Base-by-base conservation (phyloP, 2,329 filamentous ascomycete genomes). In the Beauveria brongniartii region DNA sequence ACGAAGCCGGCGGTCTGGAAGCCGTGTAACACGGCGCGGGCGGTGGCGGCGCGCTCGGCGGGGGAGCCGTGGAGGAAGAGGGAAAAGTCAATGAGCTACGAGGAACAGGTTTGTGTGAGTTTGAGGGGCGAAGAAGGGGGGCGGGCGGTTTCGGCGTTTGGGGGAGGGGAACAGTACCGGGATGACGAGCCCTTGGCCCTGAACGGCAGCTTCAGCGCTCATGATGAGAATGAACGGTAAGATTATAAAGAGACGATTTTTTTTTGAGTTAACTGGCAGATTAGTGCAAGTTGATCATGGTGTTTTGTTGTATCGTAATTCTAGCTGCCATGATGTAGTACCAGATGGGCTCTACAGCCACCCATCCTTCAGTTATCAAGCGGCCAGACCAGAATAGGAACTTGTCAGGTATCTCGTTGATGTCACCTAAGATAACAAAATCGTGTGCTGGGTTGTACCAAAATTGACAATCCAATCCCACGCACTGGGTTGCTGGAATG, bases 1-100 rank as follows among this genome's bases (percentile, higher is more conserved):
- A 97, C 83, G 78, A 97, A 96, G 61, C 92, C 92, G 2, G 92
- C 89, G 1, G 83, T 87, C 68, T 92, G 89, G 77, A 97, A 96
- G 47, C 90, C 92, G 58, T 85, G 71, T 14, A 93, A 85, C 66
- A 96, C 86, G 46, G 88, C 84, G 58, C 84, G 74, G 24, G 91
- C 92, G 1, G 89, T 85, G 48, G 81, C 75, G 55, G 80, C 76
- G 67, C 87, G 88, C 66, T 88, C 78, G 10, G 78, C 68, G 0
- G 82, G 76, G 22, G 81, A 79, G 40, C 88, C 88, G 61, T 80
- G 74, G 26, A 90, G 82, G 73, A 92, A 94, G 48, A 79, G 79
- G 14, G 83, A 84, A 71, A 95, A 92, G 78, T 95, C 86, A 70
- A 92, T 89, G 67, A 92, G 81, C 89, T 92, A 67, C 20, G 41